These are phyloP conservation scores for Russula brevipes DNA, from an alignment of 768 basidiomycete genomes.

Conservation along the genomic window DNA sequence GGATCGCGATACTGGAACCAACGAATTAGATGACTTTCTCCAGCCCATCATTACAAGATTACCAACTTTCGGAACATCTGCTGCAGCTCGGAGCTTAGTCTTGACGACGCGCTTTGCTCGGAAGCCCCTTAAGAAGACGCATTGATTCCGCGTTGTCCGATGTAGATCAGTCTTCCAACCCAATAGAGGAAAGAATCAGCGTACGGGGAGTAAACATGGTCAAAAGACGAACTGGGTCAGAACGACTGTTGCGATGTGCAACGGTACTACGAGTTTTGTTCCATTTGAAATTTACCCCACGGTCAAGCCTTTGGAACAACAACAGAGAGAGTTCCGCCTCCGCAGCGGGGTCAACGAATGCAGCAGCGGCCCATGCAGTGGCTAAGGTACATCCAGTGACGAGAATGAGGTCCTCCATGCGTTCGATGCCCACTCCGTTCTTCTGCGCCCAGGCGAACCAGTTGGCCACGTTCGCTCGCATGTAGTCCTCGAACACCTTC, in stretches of 20 bases:
- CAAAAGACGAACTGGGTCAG: background rate
- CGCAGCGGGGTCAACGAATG: background rate
- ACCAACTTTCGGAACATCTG: background rate
- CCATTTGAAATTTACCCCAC: background rate
- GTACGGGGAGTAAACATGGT: background rate
- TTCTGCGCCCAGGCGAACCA: background rate
- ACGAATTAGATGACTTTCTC: background rate
- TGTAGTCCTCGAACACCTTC: conserved; percentile 2
- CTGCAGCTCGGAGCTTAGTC: background rate
- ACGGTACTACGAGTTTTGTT: background rate
- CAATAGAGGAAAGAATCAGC: background rate
- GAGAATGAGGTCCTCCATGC: conserved; percentile 16
- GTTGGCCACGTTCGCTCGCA: background rate
- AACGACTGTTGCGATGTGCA: background rate
- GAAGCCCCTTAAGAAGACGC: conserved; percentile 17
- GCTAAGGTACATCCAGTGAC: conserved; percentile 12
- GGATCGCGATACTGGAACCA: conserved; percentile 7
- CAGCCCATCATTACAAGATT: background rate
- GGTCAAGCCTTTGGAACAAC: too few relatives aligned
- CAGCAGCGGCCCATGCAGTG: conserved; percentile 7
- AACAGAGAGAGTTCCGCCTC: background rate
- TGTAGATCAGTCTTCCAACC: background rate
- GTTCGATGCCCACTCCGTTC: background rate
- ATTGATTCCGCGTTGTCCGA: background rate
- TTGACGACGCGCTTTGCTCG: conserved; percentile 9